These are phyloP conservation scores for Lyophyllum atratum DNA, from an alignment of 768 basidiomycete genomes.

Conservation along the genomic window DNA sequence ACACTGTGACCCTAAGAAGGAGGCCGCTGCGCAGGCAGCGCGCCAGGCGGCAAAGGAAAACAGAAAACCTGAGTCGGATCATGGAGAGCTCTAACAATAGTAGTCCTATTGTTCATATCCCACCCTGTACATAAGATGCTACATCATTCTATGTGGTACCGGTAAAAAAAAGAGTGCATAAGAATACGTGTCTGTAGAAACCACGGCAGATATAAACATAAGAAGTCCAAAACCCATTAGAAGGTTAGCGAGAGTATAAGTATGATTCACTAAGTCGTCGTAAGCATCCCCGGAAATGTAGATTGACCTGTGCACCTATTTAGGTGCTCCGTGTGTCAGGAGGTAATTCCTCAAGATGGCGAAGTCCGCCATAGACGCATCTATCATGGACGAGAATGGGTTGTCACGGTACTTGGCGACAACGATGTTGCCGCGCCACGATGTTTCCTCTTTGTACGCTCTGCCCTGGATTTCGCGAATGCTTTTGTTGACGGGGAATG, in stretches of 20 bases:
- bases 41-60: slow-evolving; percentile 22
- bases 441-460: slow-evolving; percentile 57
- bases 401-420: slow-evolving; percentile 68
- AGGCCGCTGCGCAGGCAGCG: slow-evolving; percentile 32
- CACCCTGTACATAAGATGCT: slow-evolving; percentile 4
- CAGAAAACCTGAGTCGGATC: slow-evolving; percentile 24
- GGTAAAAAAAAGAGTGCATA: background rate
- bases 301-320: slow-evolving; percentile 28
- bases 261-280: background rate
- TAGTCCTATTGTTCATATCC: slow-evolving; percentile 14
- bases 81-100: slow-evolving; percentile 38
- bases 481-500: slow-evolving; percentile 78
- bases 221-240: background rate
- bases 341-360: slow-evolving; percentile 82
- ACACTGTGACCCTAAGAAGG: slow-evolving; percentile 71
- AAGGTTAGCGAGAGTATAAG: background rate
- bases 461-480: slow-evolving; percentile 74
- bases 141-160: background rate
- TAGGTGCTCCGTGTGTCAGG: slow-evolving; percentile 61
- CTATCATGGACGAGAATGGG: slow-evolving; percentile 60
- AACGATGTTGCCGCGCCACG: slow-evolving; percentile 83
- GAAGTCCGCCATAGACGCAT: slow-evolving; percentile 84
- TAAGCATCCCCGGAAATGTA: background rate
- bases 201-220: background rate
- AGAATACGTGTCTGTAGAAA: background rate